Percentiles rank a stretch among this genome's conserved stretches.
Conservation (phyloP, 768 basidiomycete genomes). For the Crucibulum laeve region DNA sequence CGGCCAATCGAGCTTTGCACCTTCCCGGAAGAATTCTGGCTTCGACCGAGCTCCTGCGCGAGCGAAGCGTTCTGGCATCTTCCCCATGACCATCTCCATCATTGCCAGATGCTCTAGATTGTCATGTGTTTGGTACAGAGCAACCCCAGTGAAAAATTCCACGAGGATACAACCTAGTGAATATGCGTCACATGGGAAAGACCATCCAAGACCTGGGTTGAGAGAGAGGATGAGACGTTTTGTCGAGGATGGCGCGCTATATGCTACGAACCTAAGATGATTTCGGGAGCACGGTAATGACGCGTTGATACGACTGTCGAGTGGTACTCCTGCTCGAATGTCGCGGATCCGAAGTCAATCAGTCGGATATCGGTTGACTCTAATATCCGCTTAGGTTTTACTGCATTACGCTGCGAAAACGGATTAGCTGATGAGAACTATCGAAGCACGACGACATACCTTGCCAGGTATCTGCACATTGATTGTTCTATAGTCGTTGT, state of each 20-base stretch:
- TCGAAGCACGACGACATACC: conserved; percentile 31
- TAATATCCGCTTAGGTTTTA: conserved; percentile 74
- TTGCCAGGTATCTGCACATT: conserved; percentile 62
- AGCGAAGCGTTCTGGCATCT: conserved; percentile 87
- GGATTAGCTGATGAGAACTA: conserved; percentile 8
- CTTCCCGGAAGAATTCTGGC: conserved; percentile 92
- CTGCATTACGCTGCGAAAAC: conserved; percentile 51
- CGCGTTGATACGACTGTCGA: conserved; percentile 97
- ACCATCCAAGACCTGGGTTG: conserved; percentile 87
- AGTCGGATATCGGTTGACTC: conserved; percentile 88
- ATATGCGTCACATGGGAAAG: conserved; percentile 97
- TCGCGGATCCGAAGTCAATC: conserved; percentile 98
- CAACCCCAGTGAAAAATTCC: conserved; percentile 96
- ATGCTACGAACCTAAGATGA: conserved; percentile 83
- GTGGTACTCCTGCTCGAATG: conserved; percentile 97
- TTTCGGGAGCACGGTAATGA: conserved; percentile 98
- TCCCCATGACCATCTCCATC: conserved; percentile 99
- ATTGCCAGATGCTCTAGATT: conserved; percentile 98
- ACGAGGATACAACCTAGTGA: conserved; percentile 98
- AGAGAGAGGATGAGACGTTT: conserved; percentile 10
- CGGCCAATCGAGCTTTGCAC: conserved; percentile 86
- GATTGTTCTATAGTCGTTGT: conserved; percentile 68
- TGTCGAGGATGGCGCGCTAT: conserved; percentile 1
- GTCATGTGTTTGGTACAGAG: conserved; percentile 99
- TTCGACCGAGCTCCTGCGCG: conserved; percentile 73